phyloP scores from a whole-genome alignment of 495 filamentous ascomycete genomes.

The Penicillium longicatenatum region DNA sequence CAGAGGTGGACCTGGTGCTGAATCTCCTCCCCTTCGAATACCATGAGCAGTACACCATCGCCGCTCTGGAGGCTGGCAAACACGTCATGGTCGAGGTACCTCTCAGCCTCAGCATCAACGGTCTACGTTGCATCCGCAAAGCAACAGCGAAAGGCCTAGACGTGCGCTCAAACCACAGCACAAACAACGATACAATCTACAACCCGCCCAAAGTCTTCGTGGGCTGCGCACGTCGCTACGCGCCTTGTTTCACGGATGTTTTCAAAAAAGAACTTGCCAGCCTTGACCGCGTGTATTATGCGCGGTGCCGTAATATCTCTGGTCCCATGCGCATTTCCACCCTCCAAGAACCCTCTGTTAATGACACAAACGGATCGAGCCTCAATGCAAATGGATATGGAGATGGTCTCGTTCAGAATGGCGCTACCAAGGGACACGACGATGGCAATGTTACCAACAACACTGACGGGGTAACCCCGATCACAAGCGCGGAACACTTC shows the following conservation, averaged over 20 bases:
- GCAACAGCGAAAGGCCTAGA: slow-evolving; percentile 32
- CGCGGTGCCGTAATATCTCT: slow-evolving; percentile 55
- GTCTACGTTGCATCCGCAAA: slow-evolving; percentile 42
- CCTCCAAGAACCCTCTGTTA: neutral
- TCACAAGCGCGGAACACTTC: slow-evolving; percentile 8
- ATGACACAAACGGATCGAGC: neutral
- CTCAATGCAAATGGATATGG: neutral
- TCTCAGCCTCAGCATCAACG: slow-evolving; percentile 44
- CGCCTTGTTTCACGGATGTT: slow-evolving; percentile 49
- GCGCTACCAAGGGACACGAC: neutral
- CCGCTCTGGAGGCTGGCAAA: slow-evolving; percentile 53
- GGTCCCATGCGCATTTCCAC: slow-evolving; percentile 33
- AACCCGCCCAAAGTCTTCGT: slow-evolving; percentile 50
- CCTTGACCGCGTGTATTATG: slow-evolving; percentile 53
- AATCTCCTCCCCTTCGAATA: slow-evolving; percentile 53
- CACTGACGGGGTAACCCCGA: neutral
- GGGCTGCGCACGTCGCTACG: slow-evolving; percentile 57
- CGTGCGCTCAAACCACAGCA: neutral
- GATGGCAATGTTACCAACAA: neutral
- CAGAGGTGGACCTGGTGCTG: slow-evolving; percentile 51
- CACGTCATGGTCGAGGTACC: slow-evolving; percentile 59
- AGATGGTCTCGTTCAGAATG: neutral
- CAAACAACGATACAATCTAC: neutral
- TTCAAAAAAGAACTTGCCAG: slow-evolving; percentile 48
- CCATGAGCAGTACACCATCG: slow-evolving; percentile 51